Evolutionary conservation across 2,329 filamentous ascomycete species (phyloP).

Genomic region (Colletotrichum sp.): DNA sequence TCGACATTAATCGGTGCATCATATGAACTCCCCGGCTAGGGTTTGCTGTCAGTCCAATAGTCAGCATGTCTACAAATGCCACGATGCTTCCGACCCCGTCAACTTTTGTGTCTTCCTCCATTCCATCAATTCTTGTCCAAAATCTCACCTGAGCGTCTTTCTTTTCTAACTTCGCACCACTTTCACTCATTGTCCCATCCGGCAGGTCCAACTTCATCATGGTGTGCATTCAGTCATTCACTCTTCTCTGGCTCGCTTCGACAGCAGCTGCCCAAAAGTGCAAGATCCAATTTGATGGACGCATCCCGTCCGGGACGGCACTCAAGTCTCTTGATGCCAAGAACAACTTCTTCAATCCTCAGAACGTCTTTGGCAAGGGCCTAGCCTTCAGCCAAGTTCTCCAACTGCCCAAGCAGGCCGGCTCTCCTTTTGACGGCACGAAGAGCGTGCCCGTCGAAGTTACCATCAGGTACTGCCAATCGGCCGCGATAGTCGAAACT

Average conservation of each 20-base stretch:
- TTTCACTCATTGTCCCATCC: slow-evolving; percentile 2
- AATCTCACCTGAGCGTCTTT: not conserved
- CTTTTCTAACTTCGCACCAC: not conserved
- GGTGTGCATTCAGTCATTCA: not conserved
- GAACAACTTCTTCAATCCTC: slow-evolving; percentile 51
- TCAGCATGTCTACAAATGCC: not conserved
- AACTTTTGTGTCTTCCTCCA: too few species aligned
- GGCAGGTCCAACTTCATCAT: slow-evolving; percentile 17
- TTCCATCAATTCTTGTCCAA: not conserved
- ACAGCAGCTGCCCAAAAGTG: slow-evolving; percentile 24
- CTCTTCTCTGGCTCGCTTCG: slow-evolving; percentile 3
- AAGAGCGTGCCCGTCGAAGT: slow-evolving; percentile 54
- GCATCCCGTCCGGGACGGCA: slow-evolving; percentile 42
- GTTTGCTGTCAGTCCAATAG: not conserved
- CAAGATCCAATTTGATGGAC: slow-evolving; percentile 50
- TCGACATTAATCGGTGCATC: slow-evolving; percentile 1
- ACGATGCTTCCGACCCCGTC: not conserved
- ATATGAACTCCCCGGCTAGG: not conserved
- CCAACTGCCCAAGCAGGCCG: slow-evolving; percentile 44
- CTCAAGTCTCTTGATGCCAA: slow-evolving; percentile 48
- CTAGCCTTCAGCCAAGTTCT: slow-evolving; percentile 57
- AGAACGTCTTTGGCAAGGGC: slow-evolving; percentile 57
- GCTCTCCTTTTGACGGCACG: slow-evolving; percentile 45
- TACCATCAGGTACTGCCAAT: slow-evolving; percentile 41
- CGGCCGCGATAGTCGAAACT: too few species aligned